Evolutionary conservation across 1,139 yeast genomes (phyloP).

Genomic region (Yamadazyma triangularis): DNA sequence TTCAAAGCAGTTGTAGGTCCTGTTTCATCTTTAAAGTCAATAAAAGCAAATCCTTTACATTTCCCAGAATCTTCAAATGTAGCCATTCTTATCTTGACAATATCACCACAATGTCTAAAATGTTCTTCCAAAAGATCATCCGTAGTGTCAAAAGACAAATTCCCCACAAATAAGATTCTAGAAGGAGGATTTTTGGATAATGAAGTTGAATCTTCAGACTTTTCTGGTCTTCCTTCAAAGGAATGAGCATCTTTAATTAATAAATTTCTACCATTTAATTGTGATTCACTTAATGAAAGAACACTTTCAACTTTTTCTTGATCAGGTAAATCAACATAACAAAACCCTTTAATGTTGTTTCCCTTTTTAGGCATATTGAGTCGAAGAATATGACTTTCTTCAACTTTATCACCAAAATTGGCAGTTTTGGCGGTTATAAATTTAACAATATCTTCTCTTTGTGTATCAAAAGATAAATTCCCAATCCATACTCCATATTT

Average conservation of each 20-base stretch:
- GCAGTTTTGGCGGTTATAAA: slow-evolving; percentile 62
- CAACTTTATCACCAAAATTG: slow-evolving; percentile 35
- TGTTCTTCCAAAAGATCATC: slow-evolving; percentile 73
- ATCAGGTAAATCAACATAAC: slow-evolving; percentile 79
- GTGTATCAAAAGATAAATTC: slow-evolving; percentile 81
- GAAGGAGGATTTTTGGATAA: slow-evolving; percentile 79
- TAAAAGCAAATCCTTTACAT: slow-evolving; percentile 93
- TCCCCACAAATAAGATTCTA: slow-evolving; percentile 86
- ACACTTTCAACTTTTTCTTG: slow-evolving; percentile 61
- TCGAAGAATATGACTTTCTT: slow-evolving; percentile 51
- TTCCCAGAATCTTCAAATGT: slow-evolving; percentile 95
- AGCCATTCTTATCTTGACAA: slow-evolving; percentile 83
- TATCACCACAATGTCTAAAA: slow-evolving; percentile 79
- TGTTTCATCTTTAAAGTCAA: slow-evolving; percentile 76
- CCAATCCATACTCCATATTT: slow-evolving; percentile 92
- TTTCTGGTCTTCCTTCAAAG: slow-evolving; percentile 84
- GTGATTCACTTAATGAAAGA: slow-evolving; percentile 62
- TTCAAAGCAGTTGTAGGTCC: slow-evolving; percentile 82
- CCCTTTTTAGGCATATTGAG: slow-evolving; percentile 64
- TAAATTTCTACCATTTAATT: slow-evolving; percentile 78
- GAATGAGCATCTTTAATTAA: slow-evolving; percentile 78
- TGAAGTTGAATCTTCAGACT: slow-evolving; percentile 29
- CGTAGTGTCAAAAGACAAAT: slow-evolving; percentile 89
- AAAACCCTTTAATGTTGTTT: slow-evolving; percentile 76
- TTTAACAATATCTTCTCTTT: slow-evolving; percentile 65